These are phyloP conservation scores for Phytophthora aleatoria DNA, from an alignment of 352 stramenopile species.

Conservation along the genomic window DNA sequence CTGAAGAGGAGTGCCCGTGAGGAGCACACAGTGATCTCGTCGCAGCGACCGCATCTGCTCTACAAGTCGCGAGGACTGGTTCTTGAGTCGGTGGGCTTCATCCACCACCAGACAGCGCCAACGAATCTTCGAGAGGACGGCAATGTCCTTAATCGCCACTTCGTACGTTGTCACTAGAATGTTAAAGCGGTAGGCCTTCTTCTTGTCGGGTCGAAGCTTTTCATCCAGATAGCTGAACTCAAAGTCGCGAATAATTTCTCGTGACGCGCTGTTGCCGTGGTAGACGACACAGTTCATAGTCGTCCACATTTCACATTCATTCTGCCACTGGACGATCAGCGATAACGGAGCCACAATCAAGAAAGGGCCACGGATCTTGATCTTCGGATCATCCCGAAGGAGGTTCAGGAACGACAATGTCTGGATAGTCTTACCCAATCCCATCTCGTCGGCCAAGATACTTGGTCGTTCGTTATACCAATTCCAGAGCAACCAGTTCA, in stretches of 20 bases:
- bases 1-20: constrained; percentile 88
- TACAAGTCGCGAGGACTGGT: constrained; percentile 83
- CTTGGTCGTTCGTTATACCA: constrained; percentile 90
- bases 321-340: constrained; percentile 99
- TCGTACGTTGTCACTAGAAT: constrained; percentile 93
- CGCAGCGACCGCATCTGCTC: constrained; percentile 85
- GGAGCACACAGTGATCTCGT: constrained; percentile 83
- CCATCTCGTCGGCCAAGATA: constrained; percentile 91
- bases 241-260: constrained; percentile 94
- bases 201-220: constrained; percentile 76
- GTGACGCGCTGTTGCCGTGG: constrained; percentile 94
- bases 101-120: constrained; percentile 90
- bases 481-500: constrained; percentile 92
- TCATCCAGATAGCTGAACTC: constrained; percentile 94
- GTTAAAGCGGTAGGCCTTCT: constrained; percentile 88
- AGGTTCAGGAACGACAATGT: constrained; percentile 95
- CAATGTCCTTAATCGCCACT: constrained; percentile 91
- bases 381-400: constrained; percentile 90
- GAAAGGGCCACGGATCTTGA: constrained; percentile 93
- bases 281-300: constrained; percentile 99
- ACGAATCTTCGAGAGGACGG: constrained; percentile 94
- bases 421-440: constrained; percentile 94
- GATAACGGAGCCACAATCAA: constrained; percentile 98
- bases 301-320: constrained; percentile 99
- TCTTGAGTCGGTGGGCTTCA: constrained; percentile 91